A percentile compares a stretch with the other conserved stretches of the same genome.
These are phyloP conservation scores for Panellus pusillus DNA, from an alignment of 768 basidiomycete species.

Conservation along the genomic window DNA sequence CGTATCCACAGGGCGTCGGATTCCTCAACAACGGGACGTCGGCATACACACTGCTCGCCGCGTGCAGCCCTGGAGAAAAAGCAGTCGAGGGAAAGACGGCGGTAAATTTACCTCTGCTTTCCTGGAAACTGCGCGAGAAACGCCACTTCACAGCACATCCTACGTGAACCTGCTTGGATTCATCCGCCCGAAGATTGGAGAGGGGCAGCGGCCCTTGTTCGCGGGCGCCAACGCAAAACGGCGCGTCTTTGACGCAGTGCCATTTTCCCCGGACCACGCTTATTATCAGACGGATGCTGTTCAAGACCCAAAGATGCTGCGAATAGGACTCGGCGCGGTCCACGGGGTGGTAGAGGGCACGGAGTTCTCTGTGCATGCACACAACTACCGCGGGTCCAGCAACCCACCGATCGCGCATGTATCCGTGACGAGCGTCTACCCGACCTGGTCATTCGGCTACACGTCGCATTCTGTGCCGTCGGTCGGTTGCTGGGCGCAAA, in stretches of 20 bases:
- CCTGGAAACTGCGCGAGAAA: constrained; percentile 42
- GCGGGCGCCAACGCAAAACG: constrained; percentile 49
- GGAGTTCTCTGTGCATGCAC: constrained; percentile 59
- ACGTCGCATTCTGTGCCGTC: constrained; percentile 35
- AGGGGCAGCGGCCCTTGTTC: constrained; percentile 50
- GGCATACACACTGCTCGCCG: constrained; percentile 57
- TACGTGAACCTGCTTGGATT: constrained; percentile 48
- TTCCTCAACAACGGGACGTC: constrained; percentile 42
- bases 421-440: constrained; percentile 51
- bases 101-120: constrained; percentile 63
- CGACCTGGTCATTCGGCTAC: constrained; percentile 58
- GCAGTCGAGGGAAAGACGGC: constrained; percentile 63
- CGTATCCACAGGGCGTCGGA: constrained; percentile 37
- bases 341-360: constrained; percentile 67
- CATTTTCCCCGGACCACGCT: constrained; percentile 51
- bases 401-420: constrained; percentile 54
- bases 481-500: constrained; percentile 50
- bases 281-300: constrained; percentile 47
- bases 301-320: constrained; percentile 37
- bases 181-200: constrained; percentile 38
- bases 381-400: constrained; percentile 58
- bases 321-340: constrained; percentile 57
- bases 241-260: constrained; percentile 53
- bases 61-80: constrained; percentile 52
- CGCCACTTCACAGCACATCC: constrained; percentile 54